Evolutionary conservation across 371 early-diverging fungal species (phyloP).

Genomic region (Syncephalastrum racemosum): DNA sequence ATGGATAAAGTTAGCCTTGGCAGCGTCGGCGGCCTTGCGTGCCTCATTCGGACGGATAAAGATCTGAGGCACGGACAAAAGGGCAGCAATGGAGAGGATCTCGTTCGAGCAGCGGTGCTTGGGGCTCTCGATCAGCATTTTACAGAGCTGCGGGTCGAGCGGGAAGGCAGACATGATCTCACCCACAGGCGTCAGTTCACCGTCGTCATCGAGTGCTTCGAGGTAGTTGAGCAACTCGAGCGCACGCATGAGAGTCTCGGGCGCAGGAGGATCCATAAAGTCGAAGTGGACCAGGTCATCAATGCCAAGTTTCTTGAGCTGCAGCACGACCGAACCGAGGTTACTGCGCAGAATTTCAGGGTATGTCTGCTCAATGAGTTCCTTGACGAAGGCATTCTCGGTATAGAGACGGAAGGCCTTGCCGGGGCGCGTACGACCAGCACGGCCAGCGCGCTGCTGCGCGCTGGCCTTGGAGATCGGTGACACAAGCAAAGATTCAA

Average conservation of each 20-base stretch:
- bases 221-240: slow-evolving; percentile 87
- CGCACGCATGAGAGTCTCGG: slow-evolving; percentile 91
- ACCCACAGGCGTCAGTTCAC: slow-evolving; percentile 82
- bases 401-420: slow-evolving; percentile 95
- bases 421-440: slow-evolving; percentile 90
- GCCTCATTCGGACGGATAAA: slow-evolving; percentile 91
- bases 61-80: slow-evolving; percentile 89
- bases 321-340: slow-evolving; percentile 81
- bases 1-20: slow-evolving; percentile 92
- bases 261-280: slow-evolving; percentile 93
- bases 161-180: slow-evolving; percentile 89
- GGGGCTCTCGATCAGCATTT: slow-evolving; percentile 81
- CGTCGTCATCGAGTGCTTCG: slow-evolving; percentile 88
- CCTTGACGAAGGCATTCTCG: slow-evolving; percentile 77
- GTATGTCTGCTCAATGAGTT: slow-evolving; percentile 85
- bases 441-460: slow-evolving; percentile 89
- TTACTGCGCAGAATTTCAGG: slow-evolving; percentile 90
- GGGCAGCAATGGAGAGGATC: slow-evolving; percentile 88
- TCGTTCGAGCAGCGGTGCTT: slow-evolving; percentile 90
- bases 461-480: slow-evolving; percentile 81
- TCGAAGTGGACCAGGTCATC: slow-evolving; percentile 92
- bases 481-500: slow-evolving; percentile 73
- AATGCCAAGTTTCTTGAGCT: slow-evolving; percentile 86
- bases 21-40: slow-evolving; percentile 85
- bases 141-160: slow-evolving; percentile 87